Percentiles rank a stretch among this genome's conserved stretches.
Conservation (phyloP, 78 protist genomes). For the Dictyostelium discoideum region dicty_2.7 NC_007089.4:5523501-5524000, state of each 20-base stretch:
- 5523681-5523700: constrained; percentile 84
- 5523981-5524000: not conserved
- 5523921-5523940: constrained; percentile 35
- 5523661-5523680: constrained; percentile 12
- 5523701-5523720: constrained; percentile 75
- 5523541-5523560: constrained; percentile 82
- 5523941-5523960: constrained; percentile 16
- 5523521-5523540: constrained; percentile 61
- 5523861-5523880: constrained; percentile 52
- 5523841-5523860: constrained; percentile 41
- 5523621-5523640: not conserved
- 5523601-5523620: not conserved
- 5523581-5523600: too few relatives aligned
- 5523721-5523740: constrained; percentile 33
- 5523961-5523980: constrained; percentile 14
- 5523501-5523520: constrained; percentile 46
- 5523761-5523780: not conserved
- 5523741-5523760: not conserved
- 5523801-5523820: not conserved
- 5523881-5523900: constrained; percentile 58
- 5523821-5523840: constrained; percentile 77
- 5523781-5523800: not conserved
- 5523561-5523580: constrained; percentile 81
- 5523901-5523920: constrained; percentile 83
- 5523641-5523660: not conserved